Conservation (phyloP, 2,329 filamentous ascomycete species). For the Calonectria honghensis region DNA sequence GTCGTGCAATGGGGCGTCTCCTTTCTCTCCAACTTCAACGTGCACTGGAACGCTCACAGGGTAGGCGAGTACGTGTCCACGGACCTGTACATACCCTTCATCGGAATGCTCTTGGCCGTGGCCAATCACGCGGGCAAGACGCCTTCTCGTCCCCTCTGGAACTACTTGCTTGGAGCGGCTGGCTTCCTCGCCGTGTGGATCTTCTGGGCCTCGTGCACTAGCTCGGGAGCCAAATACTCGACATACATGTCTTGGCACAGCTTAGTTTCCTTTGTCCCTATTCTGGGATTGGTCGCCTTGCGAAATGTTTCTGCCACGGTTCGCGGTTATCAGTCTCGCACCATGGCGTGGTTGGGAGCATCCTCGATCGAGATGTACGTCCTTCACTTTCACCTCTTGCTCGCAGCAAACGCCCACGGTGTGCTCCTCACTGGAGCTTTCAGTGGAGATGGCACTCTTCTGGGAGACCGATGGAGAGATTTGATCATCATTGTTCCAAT, state of each 20-base stretch:
- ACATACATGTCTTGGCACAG: constrained; percentile 71
- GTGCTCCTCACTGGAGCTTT: constrained; percentile 55
- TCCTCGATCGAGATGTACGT: constrained; percentile 76
- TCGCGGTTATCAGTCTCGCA: constrained; percentile 59
- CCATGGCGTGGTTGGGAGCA: constrained; percentile 71
- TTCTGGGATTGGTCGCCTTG: constrained; percentile 71
- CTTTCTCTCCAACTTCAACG: constrained; percentile 64
- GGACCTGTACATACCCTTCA: constrained; percentile 74
- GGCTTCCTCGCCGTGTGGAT: constrained; percentile 54
- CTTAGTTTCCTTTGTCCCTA: constrained; percentile 72
- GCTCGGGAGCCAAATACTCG: constrained; percentile 16
- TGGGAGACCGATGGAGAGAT: constrained; percentile 51
- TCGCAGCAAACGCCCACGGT: constrained; percentile 74
- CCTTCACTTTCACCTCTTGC: constrained; percentile 77
- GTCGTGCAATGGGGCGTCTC: constrained; percentile 49
- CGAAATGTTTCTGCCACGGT: constrained; percentile 64
- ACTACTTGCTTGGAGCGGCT: constrained; percentile 55
- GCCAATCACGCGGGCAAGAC: constrained; percentile 48
- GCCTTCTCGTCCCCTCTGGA: constrained; percentile 47
- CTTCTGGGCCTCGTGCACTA: constrained; percentile 2
- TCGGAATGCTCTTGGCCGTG: constrained; percentile 70
- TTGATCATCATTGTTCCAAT: constrained; percentile 52
- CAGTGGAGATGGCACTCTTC: constrained; percentile 45
- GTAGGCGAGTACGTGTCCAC: constrained; percentile 70
- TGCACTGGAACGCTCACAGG: constrained; percentile 69